A percentile compares a stretch with the other conserved stretches of the same genome.
phyloP scores from a whole-genome alignment of 352 stramenopile genomes.

The Saprolegnia diclina region DNA sequence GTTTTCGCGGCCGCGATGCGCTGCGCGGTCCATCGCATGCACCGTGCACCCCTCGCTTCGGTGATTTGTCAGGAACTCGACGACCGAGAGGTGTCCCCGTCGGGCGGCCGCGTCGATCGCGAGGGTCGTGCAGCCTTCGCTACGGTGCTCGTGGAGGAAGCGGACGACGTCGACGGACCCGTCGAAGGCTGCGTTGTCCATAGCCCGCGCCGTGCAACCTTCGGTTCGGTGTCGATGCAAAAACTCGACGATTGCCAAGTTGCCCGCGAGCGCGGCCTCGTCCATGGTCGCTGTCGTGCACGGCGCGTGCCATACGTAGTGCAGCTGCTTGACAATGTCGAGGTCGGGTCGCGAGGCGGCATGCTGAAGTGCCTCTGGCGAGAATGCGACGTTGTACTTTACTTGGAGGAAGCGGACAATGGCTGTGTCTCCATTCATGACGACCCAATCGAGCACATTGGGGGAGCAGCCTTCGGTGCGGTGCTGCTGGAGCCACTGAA shows the following conservation, averaged over 20 bases:
- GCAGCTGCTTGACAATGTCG: neutral
- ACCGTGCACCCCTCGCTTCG: neutral
- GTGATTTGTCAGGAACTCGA: neutral
- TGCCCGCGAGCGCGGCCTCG: neutral
- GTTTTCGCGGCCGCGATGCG: neutral
- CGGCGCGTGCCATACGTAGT: neutral
- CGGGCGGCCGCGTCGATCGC: neutral
- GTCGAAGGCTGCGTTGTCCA: too few species aligned
- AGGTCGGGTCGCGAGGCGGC: neutral
- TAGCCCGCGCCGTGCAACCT: too few species aligned
- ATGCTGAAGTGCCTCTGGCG: neutral
- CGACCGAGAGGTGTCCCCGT: neutral
- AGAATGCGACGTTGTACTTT: neutral
- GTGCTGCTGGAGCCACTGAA: constrained; percentile 4
- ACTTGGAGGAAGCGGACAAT: neutral
- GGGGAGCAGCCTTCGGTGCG: neutral
- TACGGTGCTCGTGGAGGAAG: too few species aligned
- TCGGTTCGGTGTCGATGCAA: neutral
- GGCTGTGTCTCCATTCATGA: neutral
- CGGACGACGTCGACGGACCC: too few species aligned
- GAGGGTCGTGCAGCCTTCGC: too few species aligned
- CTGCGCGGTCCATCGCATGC: neutral
- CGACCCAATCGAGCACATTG: neutral
- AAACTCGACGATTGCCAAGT: neutral
- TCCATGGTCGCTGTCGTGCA: neutral